These are phyloP conservation scores for Talaromyces sp. DNA, from an alignment of 2,329 filamentous ascomycete genomes.

Conservation along the genomic window DNA sequence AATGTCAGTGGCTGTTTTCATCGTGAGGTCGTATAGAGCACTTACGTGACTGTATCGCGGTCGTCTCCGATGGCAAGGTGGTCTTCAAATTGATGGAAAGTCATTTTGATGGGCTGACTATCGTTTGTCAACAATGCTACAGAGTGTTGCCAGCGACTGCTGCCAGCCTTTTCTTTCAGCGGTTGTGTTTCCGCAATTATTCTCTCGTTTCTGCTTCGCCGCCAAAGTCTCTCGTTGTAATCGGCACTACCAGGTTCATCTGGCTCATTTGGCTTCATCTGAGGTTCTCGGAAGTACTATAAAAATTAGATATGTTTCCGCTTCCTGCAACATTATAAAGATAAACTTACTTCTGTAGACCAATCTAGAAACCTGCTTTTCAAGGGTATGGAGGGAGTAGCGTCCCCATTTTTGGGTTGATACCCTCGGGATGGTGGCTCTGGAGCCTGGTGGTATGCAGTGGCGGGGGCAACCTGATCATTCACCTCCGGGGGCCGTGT, in stretches of 20 bases:
- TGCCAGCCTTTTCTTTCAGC: conserved; percentile 81
- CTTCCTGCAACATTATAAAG: conserved; percentile 10
- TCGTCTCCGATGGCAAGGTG: conserved; percentile 92
- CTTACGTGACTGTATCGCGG: conserved; percentile 70
- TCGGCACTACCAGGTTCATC: conserved; percentile 95
- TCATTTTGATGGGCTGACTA: conserved; percentile 85
- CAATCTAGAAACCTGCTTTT: conserved; percentile 84
- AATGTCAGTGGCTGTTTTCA: conserved; percentile 6
- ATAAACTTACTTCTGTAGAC: conserved; percentile 68
- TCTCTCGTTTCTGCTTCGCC: conserved; percentile 83
- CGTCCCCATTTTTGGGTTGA: conserved; percentile 54
- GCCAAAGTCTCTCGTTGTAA: conserved; percentile 93
- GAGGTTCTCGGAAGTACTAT: conserved; percentile 89
- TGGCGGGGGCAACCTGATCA: conserved; percentile 60
- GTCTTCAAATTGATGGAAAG: conserved; percentile 96
- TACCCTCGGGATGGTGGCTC: conserved; percentile 78
- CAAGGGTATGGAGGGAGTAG: conserved; percentile 65
- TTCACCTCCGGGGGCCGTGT: conserved; percentile 68
- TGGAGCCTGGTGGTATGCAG: conserved; percentile 70
- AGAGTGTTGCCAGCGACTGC: conserved; percentile 79
- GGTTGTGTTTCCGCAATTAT: conserved; percentile 92
- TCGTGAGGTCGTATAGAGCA: conserved; percentile 8
- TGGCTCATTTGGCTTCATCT: conserved; percentile 94
- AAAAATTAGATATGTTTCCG: conserved; percentile 12
- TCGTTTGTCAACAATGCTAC: conserved; percentile 81